phyloP scores from a whole-genome alignment of 2,329 filamentous ascomycete species.

The Diaporthe destruens region DNA sequence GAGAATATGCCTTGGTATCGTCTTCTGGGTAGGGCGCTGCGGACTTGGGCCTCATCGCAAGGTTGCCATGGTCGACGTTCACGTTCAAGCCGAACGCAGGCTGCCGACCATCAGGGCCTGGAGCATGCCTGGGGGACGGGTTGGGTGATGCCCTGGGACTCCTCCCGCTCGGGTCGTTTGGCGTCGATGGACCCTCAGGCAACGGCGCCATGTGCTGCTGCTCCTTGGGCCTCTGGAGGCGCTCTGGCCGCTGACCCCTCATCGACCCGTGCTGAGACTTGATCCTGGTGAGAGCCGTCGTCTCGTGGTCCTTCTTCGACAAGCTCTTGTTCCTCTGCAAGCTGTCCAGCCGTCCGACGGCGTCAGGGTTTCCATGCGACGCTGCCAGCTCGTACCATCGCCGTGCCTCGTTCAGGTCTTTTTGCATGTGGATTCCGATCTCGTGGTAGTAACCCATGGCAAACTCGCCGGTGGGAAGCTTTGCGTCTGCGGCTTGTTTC shows the following conservation, averaged over 20 bases:
- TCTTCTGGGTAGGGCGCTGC: slow-evolving; percentile 79
- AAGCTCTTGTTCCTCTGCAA: slow-evolving; percentile 86
- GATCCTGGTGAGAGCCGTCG: slow-evolving; percentile 88
- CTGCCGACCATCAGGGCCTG: slow-evolving; percentile 55
- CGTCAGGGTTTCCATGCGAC: slow-evolving; percentile 92
- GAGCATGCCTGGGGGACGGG: slow-evolving; percentile 57
- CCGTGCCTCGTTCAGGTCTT: slow-evolving; percentile 83
- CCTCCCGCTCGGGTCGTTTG: slow-evolving; percentile 42
- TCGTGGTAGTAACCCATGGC: slow-evolving; percentile 98
- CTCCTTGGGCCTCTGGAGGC: slow-evolving; percentile 57
- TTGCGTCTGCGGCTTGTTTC: slow-evolving; percentile 83
- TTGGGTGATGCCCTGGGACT: slow-evolving; percentile 53
- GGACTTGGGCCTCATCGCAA: slow-evolving; percentile 62
- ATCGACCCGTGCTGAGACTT: slow-evolving; percentile 83
- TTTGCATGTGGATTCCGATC: slow-evolving; percentile 91
- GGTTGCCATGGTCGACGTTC: slow-evolving; percentile 56
- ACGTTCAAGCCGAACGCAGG: slow-evolving; percentile 63
- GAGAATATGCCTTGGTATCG: slow-evolving; percentile 66
- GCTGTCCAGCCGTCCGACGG: slow-evolving; percentile 82
- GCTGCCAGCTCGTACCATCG: slow-evolving; percentile 93
- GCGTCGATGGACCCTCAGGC: slow-evolving; percentile 39
- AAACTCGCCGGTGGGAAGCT: slow-evolving; percentile 92
- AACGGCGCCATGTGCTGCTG: slow-evolving; percentile 44
- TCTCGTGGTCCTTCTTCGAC: slow-evolving; percentile 92
- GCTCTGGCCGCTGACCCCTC: slow-evolving; percentile 70